phyloP scores from a whole-genome alignment of 2,329 filamentous ascomycete genomes.

The Fusarium dimerum region DNA sequence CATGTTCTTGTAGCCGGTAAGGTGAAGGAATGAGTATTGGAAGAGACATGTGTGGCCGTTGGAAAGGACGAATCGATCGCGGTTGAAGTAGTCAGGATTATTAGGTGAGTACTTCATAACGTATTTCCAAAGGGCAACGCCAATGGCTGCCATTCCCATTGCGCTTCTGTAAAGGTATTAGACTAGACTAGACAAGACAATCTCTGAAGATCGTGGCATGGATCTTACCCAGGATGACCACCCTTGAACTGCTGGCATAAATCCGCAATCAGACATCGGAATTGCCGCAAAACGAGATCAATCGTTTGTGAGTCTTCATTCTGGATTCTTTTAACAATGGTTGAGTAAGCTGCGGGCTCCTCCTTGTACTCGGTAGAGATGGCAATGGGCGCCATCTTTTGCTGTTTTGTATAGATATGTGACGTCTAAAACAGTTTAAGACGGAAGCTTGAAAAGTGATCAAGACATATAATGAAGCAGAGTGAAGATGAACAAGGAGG shows the following conservation, averaged over 20 bases:
- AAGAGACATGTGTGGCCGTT: slow-evolving; percentile 60
- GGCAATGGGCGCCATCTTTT: slow-evolving; percentile 27
- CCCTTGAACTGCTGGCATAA: slow-evolving; percentile 70
- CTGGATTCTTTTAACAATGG: slow-evolving; percentile 26
- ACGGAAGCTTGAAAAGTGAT: background rate
- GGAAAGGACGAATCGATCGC: slow-evolving; percentile 63
- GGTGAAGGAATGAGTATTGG: slow-evolving; percentile 54
- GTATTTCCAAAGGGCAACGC: slow-evolving; percentile 62
- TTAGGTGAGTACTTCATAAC: slow-evolving; percentile 60
- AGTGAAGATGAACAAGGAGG: background rate
- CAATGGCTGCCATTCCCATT: slow-evolving; percentile 64
- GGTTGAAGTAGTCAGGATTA: slow-evolving; percentile 59
- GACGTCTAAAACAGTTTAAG: background rate
- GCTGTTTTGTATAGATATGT: background rate
- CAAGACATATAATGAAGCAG: background rate
- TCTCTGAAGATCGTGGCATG: background rate
- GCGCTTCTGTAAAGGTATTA: slow-evolving; percentile 35
- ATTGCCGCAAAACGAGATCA: slow-evolving; percentile 58
- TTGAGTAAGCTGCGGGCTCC: slow-evolving; percentile 16
- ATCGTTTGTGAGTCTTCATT: slow-evolving; percentile 29
- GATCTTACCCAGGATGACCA: slow-evolving; percentile 63
- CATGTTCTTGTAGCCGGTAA: slow-evolving; percentile 55
- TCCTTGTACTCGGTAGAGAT: slow-evolving; percentile 18
- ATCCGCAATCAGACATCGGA: slow-evolving; percentile 65
- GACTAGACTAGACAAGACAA: background rate